Base-by-base conservation (phyloP, 805 yeast genomes). In the Starmerella stigmatis region DNA sequence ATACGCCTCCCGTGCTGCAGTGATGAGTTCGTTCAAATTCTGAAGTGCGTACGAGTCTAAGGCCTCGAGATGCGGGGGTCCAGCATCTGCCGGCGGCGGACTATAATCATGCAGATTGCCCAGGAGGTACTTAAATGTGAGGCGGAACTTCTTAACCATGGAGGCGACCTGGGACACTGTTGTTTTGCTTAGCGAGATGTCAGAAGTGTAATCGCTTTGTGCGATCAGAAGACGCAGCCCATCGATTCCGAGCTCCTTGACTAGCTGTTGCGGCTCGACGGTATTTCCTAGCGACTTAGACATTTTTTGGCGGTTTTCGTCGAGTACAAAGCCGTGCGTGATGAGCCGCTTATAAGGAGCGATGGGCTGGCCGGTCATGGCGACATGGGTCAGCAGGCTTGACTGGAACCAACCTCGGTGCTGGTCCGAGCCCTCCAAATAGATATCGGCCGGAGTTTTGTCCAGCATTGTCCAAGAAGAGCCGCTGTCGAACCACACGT, bases 351-450 rank as follows among this genome's bases (percentile, higher is more conserved):
- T 73, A 63, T 74, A 92, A 0, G 98, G 97, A 0, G 83, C 76
- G 0, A 34, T 46, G 1, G 60, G 49, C 0, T 66, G 52, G 29
- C 64, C 55, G 9, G 41, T 50, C 10, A 64, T 57, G 3, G 81
- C 82, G 19, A 86, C 73, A 57, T 78, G 82, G 20, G 94, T 86
- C 47, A 92, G 66, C 22, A 92, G 65, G 1, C 96, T 86, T 26
- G 95, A 84, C 66, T 92, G 99, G 61, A 92, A 92, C 99, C 99
- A 92, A 1, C 99, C 99, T 49, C 99, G 74, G 60, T 92, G 98
- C 63, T 92, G 99, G 60, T 92, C 99, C n/a, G 88, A 76, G 2
- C 99, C 99, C 67, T 92, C 99, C 12, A 89, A 63, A 59, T 86
- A 89, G n/a, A 85, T 72, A 62, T 88, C 94, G 3, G 51, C 57